Conservation (phyloP, 106 monocot genomes). For the Apostasia shenzhenica region DNA sequence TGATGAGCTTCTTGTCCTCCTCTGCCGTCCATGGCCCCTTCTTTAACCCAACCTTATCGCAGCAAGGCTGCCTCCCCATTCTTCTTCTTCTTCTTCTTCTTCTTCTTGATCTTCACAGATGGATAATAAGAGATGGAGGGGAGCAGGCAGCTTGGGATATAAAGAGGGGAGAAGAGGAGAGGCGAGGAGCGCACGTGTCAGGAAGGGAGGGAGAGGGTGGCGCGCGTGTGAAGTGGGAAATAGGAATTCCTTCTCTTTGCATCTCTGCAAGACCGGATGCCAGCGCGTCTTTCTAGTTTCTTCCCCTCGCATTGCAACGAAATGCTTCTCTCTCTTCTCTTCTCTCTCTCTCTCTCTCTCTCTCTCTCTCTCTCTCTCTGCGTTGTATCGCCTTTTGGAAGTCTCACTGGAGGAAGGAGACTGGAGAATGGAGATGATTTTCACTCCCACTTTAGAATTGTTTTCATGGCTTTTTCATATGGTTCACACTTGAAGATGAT, state of each 20-base stretch:
- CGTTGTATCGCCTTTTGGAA: too few relatives aligned
- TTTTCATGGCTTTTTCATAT: too few relatives aligned
- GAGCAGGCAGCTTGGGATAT: background rate
- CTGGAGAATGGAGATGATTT: too few relatives aligned
- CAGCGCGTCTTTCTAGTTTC: background rate
- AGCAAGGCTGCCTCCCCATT: constrained; percentile 54
- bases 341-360: too few relatives aligned
- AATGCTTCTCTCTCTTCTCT: too few relatives aligned
- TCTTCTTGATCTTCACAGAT: background rate
- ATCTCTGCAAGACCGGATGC: too few relatives aligned
- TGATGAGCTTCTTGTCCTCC: constrained; percentile 37
- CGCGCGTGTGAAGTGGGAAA: constrained; percentile 5
- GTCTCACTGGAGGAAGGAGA: too few relatives aligned
- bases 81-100: constrained; percentile 1
- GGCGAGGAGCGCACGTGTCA: background rate
- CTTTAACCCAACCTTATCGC: constrained; percentile 49
- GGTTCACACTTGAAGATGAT: too few relatives aligned
- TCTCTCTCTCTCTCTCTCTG: too few relatives aligned
- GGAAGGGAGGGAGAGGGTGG: background rate
- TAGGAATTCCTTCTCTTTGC: background rate
- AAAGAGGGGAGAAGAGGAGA: too few relatives aligned
- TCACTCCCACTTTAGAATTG: too few relatives aligned
- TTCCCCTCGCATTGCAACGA: background rate
- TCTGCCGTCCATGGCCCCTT: constrained; percentile 50
- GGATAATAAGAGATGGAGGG: background rate